Evolutionary conservation across 805 yeast genomes (phyloP), one percentile per base, ranked within the genome.

Genomic region (Candida krabiensis): DNA sequence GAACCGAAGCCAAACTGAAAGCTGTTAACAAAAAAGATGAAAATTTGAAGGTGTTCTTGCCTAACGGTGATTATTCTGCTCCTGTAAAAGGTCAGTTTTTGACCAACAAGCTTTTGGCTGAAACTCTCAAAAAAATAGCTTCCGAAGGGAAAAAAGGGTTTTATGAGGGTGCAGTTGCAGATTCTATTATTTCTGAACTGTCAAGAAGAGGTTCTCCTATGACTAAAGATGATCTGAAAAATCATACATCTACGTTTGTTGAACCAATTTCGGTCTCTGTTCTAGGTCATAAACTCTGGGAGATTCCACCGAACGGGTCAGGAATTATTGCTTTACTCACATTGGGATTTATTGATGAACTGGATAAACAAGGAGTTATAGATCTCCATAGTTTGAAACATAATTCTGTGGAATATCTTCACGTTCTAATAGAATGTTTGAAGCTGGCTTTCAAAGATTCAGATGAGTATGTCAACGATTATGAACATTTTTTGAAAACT

Each of bases 261-360:
- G 81, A 80, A 1, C 91, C 95, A 2, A 75, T 85, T 14, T 61
- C 63, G 13, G 58, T 75, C 37, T 70, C 73, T 23, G 69, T 79
- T 38, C 64, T 73, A 32, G 84, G 75, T 9, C 67, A 71, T 33
- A 71, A 68, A 19, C 66, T 86, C 18, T 82, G 90, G 86, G 93
- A 86, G 57, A 79, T 85, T 45, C 93, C 95, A 9, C 95, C 95
- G 11, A 85, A 80, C 58, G 87, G 91, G 4, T 87, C 86, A 37
- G 95, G 95, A 7, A 60, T 86, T 11, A 85, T 86, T 30, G 93
- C 90, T 0, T 64, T 86, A 34, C 63, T 83, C 13, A 80, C 91
- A 0, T 60, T 84, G 34, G 93, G 91, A 0, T 67, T 82, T 30
- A 71, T 86, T 45, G 71, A 70, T 47, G 74, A 75, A 25, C 66